phyloP scores from a whole-genome alignment of 2,329 filamentous ascomycete genomes.

The Diplocarpon rosae region DNA sequence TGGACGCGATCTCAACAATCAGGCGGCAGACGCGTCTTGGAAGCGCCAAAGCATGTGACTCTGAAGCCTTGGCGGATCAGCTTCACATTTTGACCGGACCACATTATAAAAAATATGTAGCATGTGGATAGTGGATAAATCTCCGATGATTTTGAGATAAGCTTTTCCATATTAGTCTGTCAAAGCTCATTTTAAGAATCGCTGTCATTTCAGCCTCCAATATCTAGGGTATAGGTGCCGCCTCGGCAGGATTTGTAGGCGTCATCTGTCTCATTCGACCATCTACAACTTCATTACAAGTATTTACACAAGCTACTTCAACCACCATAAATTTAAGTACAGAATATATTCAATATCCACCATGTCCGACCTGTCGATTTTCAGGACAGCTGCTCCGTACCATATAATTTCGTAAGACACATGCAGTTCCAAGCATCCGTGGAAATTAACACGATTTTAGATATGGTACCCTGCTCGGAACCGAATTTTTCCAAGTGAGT shows the following conservation, averaged over 20 bases:
- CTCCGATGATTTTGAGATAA: too few species aligned
- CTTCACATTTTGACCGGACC: neutral
- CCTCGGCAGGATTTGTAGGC: constrained; percentile 5
- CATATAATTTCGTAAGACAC: constrained; percentile 58
- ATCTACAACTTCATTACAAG: neutral
- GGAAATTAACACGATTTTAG: constrained; percentile 36
- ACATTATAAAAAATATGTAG: neutral
- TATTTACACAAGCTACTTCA: neutral
- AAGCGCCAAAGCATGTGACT: constrained; percentile 6
- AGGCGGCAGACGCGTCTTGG: neutral
- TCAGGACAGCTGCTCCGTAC: constrained; percentile 59
- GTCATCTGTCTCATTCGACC: constrained; percentile 1
- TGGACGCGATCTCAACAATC: neutral
- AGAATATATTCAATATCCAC: constrained; percentile 5
- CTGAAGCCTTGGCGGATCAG: neutral
- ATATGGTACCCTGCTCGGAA: constrained; percentile 80
- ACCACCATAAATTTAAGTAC: neutral
- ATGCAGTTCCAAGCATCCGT: neutral
- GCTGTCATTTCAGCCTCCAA: neutral
- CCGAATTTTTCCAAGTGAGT: constrained; percentile 71
- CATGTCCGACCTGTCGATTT: constrained; percentile 28
- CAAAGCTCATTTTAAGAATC: neutral
- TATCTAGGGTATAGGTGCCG: neutral
- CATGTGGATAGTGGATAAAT: neutral
- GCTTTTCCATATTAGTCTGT: too few species aligned